These are phyloP conservation scores for Dissophora globulifera DNA, from an alignment of 192 early-diverging fungal genomes.

Conservation along the genomic window DNA sequence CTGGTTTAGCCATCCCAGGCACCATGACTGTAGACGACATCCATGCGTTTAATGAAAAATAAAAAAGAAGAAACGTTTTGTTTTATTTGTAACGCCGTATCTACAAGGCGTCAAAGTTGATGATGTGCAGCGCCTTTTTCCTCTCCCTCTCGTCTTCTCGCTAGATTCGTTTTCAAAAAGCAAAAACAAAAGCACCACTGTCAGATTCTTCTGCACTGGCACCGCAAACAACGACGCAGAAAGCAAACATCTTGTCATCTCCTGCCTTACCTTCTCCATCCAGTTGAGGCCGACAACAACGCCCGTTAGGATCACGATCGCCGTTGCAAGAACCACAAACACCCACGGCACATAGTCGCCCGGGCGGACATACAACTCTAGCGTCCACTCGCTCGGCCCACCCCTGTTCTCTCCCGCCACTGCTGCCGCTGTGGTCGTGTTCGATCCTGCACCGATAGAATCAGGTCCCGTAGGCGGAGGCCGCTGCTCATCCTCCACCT, in stretches of 20 bases:
- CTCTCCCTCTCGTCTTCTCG: constrained; percentile 85
- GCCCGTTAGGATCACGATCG: constrained; percentile 75
- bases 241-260: too few relatives aligned
- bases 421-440: not conserved
- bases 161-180: constrained; percentile 37
- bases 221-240: too few relatives aligned
- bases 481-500: constrained; percentile 58
- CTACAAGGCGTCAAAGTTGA: constrained; percentile 94
- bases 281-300: constrained; percentile 78
- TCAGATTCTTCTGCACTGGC: too few relatives aligned
- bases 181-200: constrained; percentile 3
- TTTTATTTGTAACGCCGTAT: not conserved
- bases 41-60: too few relatives aligned
- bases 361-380: constrained; percentile 91
- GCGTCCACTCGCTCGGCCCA: constrained; percentile 73
- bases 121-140: constrained; percentile 79
- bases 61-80: not conserved
- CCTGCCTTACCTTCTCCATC: constrained; percentile 77
- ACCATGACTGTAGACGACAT: too few relatives aligned
- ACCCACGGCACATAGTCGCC: constrained; percentile 86
- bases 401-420: constrained; percentile 26
- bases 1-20: too few relatives aligned
- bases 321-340: constrained; percentile 76
- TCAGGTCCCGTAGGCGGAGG: too few relatives aligned
- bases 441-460: too few relatives aligned